A percentile compares a stretch with the other conserved stretches of the same genome.
These are phyloP conservation scores for Tetrahymena borealis DNA, from an alignment of 73 alveolate species.

Conservation along the genomic window DNA sequence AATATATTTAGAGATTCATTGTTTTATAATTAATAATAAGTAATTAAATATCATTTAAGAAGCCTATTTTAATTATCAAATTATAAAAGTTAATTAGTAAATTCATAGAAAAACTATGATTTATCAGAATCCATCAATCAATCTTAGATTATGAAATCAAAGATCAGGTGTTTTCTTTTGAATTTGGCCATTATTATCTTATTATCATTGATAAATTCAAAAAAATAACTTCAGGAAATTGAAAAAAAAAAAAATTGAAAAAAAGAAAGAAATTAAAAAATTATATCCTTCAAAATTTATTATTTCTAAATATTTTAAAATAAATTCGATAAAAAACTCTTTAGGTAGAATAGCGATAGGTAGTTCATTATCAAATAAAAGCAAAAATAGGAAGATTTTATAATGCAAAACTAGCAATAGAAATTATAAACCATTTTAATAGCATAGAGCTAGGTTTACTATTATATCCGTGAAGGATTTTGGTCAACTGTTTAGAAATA, in stretches of 20 bases:
- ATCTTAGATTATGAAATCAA: too few relatives aligned
- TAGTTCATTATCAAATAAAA: neutral
- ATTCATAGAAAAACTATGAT: too few relatives aligned
- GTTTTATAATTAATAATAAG: too few relatives aligned
- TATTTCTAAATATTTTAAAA: neutral
- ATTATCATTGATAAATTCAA: neutral
- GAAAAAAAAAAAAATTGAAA: neutral
- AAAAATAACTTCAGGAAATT: neutral
- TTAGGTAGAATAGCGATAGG: neutral
- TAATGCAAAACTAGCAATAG: neutral
- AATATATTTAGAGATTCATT: too few relatives aligned
- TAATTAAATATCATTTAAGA: too few relatives aligned
- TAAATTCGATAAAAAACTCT: neutral
- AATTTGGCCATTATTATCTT: too few relatives aligned
- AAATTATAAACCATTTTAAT: neutral
- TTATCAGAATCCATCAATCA: too few relatives aligned
- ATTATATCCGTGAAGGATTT: neutral
- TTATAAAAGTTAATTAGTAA: too few relatives aligned
- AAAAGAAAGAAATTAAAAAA: neutral
- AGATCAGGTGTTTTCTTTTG: too few relatives aligned
- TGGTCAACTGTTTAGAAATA: neutral
- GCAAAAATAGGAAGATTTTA: neutral
- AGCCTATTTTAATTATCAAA: too few relatives aligned
- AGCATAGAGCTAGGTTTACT: neutral
- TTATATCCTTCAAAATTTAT: neutral